Conservation (phyloP, 805 yeast genomes). For the Wickerhamomyces kurtzmanii region DNA sequence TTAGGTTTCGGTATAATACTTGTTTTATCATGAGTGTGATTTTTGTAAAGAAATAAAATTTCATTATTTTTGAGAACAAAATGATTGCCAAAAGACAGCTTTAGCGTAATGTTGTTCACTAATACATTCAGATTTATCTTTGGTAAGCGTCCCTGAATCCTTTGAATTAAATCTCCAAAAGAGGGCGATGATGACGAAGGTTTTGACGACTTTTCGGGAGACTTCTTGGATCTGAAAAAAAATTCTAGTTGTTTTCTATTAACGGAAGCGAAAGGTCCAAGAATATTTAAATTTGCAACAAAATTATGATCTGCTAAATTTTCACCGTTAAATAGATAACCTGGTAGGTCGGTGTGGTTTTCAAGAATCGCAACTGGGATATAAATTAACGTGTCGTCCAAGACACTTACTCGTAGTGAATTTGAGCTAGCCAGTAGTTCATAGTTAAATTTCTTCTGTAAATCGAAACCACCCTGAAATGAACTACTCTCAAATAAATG, state of each 20-base stretch:
- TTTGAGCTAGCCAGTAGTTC: too few species aligned
- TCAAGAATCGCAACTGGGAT: slow-evolving; percentile 1
- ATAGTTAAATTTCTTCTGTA: too few species aligned
- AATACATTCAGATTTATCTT: too few species aligned
- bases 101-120: too few species aligned
- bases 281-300: not conserved
- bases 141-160: too few species aligned
- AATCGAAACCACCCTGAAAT: too few species aligned
- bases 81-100: too few species aligned
- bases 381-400: not conserved
- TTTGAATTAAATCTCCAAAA: not conserved
- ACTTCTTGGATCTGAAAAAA: not conserved
- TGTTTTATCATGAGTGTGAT: too few species aligned
- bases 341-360: not conserved
- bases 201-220: not conserved
- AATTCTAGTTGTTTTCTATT: not conserved
- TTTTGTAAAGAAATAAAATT: too few species aligned
- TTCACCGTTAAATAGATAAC: not conserved
- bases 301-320: not conserved
- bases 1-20: too few species aligned
- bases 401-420: not conserved
- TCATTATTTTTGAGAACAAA: too few species aligned
- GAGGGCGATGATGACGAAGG: not conserved
- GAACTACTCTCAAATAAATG: too few species aligned
- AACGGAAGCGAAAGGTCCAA: not conserved